These are phyloP conservation scores for Candida rishiriensis DNA, from an alignment of 805 yeast genomes.

Conservation along the genomic window DNA sequence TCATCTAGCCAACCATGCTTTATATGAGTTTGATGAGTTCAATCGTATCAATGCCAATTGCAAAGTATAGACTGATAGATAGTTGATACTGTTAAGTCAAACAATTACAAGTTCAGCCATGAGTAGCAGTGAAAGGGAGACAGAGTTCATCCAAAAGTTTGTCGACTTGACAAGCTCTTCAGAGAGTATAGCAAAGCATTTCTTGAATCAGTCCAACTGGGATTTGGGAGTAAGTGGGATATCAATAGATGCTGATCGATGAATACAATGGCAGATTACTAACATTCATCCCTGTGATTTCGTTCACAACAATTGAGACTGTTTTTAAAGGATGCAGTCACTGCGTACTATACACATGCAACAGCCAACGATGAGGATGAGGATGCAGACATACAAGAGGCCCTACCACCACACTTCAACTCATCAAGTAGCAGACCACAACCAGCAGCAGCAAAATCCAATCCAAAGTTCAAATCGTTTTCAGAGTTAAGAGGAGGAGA, in stretches of 20 bases:
- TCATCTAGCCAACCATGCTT: no score
- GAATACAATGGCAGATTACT: not conserved
- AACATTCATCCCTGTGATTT: not conserved
- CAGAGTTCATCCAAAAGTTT: conserved; percentile 28
- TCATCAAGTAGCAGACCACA: conserved; percentile 1
- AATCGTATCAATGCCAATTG: no score
- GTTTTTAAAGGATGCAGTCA: conserved; percentile 19
- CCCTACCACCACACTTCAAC: conserved; percentile 4
- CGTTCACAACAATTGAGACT: not conserved
- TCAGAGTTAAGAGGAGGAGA: conserved; percentile 25
- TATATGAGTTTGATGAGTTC: no score
- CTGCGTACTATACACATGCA: conserved; percentile 22
- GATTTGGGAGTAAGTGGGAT: conserved; percentile 22
- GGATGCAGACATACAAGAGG: not conserved
- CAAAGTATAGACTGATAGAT: no score
- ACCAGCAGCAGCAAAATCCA: conserved; percentile 1
- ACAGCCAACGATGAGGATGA: conserved; percentile 9
- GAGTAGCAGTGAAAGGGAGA: no score
- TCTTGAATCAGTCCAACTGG: conserved; percentile 28
- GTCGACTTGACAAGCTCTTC: conserved; percentile 36
- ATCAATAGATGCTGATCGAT: no score
- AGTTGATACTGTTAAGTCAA: not conserved
- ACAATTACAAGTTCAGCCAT: not conserved
- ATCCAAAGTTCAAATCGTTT: conserved; percentile 27
- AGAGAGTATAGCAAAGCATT: conserved; percentile 34